These are phyloP conservation scores for Cotoneaster glaucophyllus DNA, from an alignment of 306 rosid species.

Conservation along the genomic window DNA sequence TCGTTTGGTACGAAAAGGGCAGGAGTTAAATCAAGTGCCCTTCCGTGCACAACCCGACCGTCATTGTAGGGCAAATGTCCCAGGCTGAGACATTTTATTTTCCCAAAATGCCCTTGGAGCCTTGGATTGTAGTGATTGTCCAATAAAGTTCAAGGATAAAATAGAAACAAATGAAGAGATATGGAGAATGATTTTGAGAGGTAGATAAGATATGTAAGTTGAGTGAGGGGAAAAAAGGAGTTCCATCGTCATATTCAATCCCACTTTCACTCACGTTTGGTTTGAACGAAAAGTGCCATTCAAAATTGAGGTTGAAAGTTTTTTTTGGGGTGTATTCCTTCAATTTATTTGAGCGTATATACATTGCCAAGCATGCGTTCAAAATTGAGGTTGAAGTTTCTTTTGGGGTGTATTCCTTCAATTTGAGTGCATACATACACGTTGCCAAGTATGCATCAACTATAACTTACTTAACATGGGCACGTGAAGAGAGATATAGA, in stretches of 20 bases:
- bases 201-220: constrained; percentile 37
- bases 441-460: not conserved
- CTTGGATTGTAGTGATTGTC: not conserved
- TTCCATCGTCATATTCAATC: not conserved
- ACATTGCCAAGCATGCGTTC: not conserved
- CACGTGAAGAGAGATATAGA: no score
- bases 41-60: constrained; percentile 26
- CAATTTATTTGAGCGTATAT: not conserved
- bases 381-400: constrained; percentile 2
- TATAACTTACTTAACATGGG: not conserved
- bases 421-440: not conserved
- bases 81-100: not conserved
- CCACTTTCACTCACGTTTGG: constrained; percentile 1
- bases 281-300: constrained; percentile 4
- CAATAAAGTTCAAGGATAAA: not conserved
- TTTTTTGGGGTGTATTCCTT: not conserved
- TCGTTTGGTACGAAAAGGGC: constrained; percentile 12
- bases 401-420: not conserved
- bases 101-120: constrained; percentile 13
- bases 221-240: constrained; percentile 11
- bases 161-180: constrained; percentile 6
- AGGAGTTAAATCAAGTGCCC: constrained; percentile 36
- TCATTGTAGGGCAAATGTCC: constrained; percentile 31
- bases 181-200: constrained; percentile 13
- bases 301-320: constrained; percentile 2